Conservation (phyloP, 2,329 filamentous ascomycete genomes). For the Fusarium sororula region DNA sequence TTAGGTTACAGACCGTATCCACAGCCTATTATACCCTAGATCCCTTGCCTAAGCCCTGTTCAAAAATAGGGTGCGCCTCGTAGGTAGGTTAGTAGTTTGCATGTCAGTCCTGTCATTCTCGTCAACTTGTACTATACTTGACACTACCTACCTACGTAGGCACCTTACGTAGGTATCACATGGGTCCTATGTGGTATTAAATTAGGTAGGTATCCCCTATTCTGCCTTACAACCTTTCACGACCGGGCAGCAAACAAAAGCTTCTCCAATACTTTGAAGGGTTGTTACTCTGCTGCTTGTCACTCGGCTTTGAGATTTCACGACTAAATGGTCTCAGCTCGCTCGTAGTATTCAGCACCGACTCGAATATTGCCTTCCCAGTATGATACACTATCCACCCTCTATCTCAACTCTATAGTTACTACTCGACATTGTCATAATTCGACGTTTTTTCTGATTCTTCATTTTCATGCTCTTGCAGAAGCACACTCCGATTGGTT, state of each 20-base stretch:
- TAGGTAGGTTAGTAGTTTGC: not conserved
- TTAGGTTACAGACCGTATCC: too few relatives aligned
- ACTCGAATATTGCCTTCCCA: not conserved
- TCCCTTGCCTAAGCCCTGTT: too few relatives aligned
- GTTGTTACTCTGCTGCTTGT: not conserved
- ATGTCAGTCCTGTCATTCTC: not conserved
- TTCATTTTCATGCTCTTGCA: conserved; percentile 5
- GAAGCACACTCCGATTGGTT: conserved; percentile 16
- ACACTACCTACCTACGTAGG: not conserved
- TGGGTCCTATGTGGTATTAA: not conserved
- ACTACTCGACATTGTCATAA: not conserved
- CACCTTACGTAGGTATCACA: not conserved
- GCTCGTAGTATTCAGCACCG: not conserved
- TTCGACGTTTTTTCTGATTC: not conserved
- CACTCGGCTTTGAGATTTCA: not conserved
- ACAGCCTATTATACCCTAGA: too few relatives aligned
- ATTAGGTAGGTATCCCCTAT: not conserved
- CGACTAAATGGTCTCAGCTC: not conserved
- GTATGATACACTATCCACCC: not conserved
- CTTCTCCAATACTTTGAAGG: not conserved
- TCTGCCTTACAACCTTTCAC: not conserved
- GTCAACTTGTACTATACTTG: not conserved
- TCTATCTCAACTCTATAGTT: not conserved
- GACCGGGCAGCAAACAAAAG: not conserved
- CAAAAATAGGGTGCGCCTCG: too few relatives aligned